phyloP scores from a whole-genome alignment of 2,329 filamentous ascomycete genomes.

The Huntiella decipiens region DNA sequence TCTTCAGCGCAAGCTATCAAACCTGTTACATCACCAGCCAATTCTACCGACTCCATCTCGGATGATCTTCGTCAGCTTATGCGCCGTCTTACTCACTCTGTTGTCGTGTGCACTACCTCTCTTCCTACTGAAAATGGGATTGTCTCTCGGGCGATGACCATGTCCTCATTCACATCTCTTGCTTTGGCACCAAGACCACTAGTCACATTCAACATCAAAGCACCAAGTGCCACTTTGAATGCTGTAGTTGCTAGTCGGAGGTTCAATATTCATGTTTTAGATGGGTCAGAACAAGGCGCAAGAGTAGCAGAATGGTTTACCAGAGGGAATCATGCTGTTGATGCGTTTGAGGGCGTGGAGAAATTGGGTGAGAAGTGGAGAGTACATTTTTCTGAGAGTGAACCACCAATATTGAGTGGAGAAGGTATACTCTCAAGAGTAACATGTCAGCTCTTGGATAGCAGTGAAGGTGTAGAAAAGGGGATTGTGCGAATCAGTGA shows the following conservation, averaged over 20 bases:
- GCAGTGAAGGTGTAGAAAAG: slow-evolving; percentile 17
- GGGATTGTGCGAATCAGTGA: slow-evolving; percentile 30
- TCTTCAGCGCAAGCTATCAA: no score
- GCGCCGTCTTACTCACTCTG: slow-evolving; percentile 34
- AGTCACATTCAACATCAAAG: slow-evolving; percentile 37
- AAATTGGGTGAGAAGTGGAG: slow-evolving; percentile 11
- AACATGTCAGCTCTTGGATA: slow-evolving; percentile 23
- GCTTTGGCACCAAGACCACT: slow-evolving; percentile 26
- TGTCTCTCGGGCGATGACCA: slow-evolving; percentile 32
- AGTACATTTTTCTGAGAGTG: background rate
- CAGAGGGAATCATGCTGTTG: slow-evolving; percentile 24
- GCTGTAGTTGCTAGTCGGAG: slow-evolving; percentile 25
- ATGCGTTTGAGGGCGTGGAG: slow-evolving; percentile 22
- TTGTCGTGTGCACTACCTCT: slow-evolving; percentile 35
- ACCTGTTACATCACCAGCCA: no score
- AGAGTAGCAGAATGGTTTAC: slow-evolving; percentile 33
- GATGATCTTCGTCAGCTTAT: slow-evolving; percentile 33
- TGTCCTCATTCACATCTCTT: slow-evolving; percentile 40
- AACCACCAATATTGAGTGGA: slow-evolving; percentile 26
- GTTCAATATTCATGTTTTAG: slow-evolving; percentile 38
- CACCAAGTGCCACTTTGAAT: slow-evolving; percentile 35
- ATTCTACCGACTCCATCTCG: slow-evolving; percentile 14
- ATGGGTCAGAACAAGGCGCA: slow-evolving; percentile 27
- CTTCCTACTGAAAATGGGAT: slow-evolving; percentile 13
- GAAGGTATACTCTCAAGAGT: slow-evolving; percentile 34